Percentiles rank a stretch among this genome's conserved stretches.
These are phyloP conservation scores for Xerophyta viscosa DNA, from an alignment of 106 monocot genomes.

Conservation along the genomic window DNA sequence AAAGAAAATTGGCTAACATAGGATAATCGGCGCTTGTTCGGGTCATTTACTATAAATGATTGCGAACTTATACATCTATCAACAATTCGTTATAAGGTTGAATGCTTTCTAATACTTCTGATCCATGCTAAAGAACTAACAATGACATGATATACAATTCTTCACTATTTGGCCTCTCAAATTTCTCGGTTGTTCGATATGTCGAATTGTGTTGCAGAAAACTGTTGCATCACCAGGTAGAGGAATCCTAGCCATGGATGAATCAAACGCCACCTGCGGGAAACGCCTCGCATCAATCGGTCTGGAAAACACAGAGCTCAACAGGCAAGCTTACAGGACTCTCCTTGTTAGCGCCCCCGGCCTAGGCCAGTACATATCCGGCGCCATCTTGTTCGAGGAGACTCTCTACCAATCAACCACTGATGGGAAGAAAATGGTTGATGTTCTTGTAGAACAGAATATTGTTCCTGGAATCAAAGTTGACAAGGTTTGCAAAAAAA, in stretches of 20 bases:
- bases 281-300: conserved; percentile 86
- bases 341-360: conserved; percentile 75
- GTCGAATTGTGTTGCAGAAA: conserved; percentile 49
- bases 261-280: conserved; percentile 92
- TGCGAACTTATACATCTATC: no score
- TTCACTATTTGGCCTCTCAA: no score
- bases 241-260: conserved; percentile 94
- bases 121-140: no score
- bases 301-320: conserved; percentile 94
- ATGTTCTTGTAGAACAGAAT: conserved; percentile 75
- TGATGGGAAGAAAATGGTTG: conserved; percentile 88
- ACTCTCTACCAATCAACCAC: conserved; percentile 83
- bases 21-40: no score
- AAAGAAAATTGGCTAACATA: no score
- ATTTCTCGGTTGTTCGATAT: no score
- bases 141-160: no score
- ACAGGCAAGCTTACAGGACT: conserved; percentile 86
- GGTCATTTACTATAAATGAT: no score
- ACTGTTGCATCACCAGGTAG: conserved; percentile 83
- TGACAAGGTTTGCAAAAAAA: no score
- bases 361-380: conserved; percentile 80
- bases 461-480: conserved; percentile 93
- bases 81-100: no score
- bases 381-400: conserved; percentile 93
- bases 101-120: no score